These are phyloP conservation scores for Lactarius pseudohatsudake DNA, from an alignment of 768 basidiomycete species.

Conservation along the genomic window DNA sequence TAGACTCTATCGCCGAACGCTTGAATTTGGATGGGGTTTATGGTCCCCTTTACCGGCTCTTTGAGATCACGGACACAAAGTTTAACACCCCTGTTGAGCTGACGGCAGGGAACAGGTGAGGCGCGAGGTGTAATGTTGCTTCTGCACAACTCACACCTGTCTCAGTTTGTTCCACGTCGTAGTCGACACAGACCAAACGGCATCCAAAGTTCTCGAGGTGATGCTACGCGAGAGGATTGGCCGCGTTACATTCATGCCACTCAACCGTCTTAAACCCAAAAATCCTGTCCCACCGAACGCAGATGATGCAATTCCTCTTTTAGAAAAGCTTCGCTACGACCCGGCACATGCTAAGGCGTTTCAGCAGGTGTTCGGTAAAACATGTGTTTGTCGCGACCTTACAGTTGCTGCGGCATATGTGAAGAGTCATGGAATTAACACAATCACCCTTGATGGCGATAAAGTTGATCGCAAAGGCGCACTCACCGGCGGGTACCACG, in stretches of 20 bases:
- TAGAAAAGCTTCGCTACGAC: slow-evolving; percentile 82
- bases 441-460: slow-evolving; percentile 97
- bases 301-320: slow-evolving; percentile 74
- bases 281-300: slow-evolving; percentile 63
- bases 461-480: slow-evolving; percentile 96
- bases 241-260: slow-evolving; percentile 96
- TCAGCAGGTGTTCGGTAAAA: slow-evolving; percentile 96
- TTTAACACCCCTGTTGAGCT: slow-evolving; percentile 93
- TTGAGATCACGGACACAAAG: slow-evolving; percentile 82
- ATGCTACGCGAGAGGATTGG: slow-evolving; percentile 95
- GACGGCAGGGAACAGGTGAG: slow-evolving; percentile 91
- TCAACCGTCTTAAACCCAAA: slow-evolving; percentile 89
- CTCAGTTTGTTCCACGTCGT: slow-evolving; percentile 93
- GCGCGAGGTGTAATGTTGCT: slow-evolving; percentile 8
- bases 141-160: not conserved
- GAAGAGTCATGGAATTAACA: slow-evolving; percentile 91
- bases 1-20: slow-evolving; percentile 79
- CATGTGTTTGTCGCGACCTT: slow-evolving; percentile 92
- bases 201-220: slow-evolving; percentile 83
- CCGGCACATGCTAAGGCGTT: slow-evolving; percentile 75
- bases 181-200: slow-evolving; percentile 95
- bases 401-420: slow-evolving; percentile 92
- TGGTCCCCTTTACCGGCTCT: slow-evolving; percentile 91
- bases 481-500: slow-evolving; percentile 94
- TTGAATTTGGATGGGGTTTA: slow-evolving; percentile 81